Evolutionary conservation across 164 flowering plant species (phyloP).

Genomic region (Stephania yunnanensis): DNA sequence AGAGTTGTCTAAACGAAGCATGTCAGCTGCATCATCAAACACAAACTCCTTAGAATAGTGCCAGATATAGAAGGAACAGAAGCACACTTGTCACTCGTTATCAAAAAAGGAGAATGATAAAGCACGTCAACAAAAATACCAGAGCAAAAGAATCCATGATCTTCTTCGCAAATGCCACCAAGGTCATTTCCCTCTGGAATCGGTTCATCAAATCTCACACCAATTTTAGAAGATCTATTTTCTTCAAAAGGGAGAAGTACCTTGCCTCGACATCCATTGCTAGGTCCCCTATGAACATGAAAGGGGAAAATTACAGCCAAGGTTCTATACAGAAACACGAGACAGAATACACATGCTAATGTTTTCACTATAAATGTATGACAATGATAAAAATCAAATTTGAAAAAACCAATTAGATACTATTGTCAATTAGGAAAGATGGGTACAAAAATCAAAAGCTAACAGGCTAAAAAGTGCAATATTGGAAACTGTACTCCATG

Average conservation of each 20-base stretch:
- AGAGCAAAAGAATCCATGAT: constrained; percentile 84
- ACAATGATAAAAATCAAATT: too few species aligned
- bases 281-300: constrained; percentile 52
- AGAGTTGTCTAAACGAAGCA: constrained; percentile 50
- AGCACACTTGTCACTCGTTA: background rate
- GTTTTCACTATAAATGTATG: background rate
- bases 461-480: background rate
- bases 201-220: constrained; percentile 79
- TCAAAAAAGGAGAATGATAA: background rate
- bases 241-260: constrained; percentile 73
- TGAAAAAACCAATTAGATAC: too few species aligned
- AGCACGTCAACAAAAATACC: constrained; percentile 34
- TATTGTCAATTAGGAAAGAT: too few species aligned
- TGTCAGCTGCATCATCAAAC: constrained; percentile 43
- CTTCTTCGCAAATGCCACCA: constrained; percentile 75
- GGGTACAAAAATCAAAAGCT: background rate
- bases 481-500: too few species aligned
- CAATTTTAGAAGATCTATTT: constrained; percentile 71
- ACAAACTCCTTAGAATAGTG: background rate
- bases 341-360: background rate
- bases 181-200: constrained; percentile 77
- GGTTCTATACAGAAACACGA: background rate
- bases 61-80: background rate
- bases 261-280: constrained; percentile 61
- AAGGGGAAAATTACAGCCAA: background rate